A percentile compares a stretch with the other conserved stretches of the same genome.
Evolutionary conservation across 805 yeast species (phyloP).

Genomic region (Zygosaccharomyces pseudorouxii): DNA sequence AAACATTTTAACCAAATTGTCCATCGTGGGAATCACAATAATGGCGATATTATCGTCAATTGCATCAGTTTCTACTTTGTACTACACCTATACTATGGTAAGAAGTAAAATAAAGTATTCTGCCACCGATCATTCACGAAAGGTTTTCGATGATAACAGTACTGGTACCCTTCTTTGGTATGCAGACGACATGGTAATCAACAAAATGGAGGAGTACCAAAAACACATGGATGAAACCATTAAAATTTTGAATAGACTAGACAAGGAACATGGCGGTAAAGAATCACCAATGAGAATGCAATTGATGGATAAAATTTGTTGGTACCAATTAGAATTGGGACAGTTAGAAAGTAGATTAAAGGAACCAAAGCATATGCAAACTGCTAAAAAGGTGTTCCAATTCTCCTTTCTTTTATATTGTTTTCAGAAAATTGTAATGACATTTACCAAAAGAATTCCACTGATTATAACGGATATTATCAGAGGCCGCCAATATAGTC

Average conservation of each 20-base stretch:
- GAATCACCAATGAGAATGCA: constrained; percentile 13
- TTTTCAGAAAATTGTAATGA: constrained; percentile 35
- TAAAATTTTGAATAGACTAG: constrained; percentile 14
- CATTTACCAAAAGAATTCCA: constrained; percentile 29
- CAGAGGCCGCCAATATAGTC: constrained; percentile 16
- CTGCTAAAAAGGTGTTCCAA: constrained; percentile 21
- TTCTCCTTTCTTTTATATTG: constrained; percentile 35
- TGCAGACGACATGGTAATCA: constrained; percentile 17
- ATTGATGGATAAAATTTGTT: constrained; percentile 26
- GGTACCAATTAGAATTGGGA: constrained; percentile 27
- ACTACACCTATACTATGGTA: constrained; percentile 23
- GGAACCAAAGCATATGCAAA: constrained; percentile 16
- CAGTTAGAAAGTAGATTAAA: constrained; percentile 17
- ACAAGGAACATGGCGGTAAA: constrained; percentile 15
- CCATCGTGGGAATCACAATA: constrained; percentile 32
- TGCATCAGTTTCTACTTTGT: constrained; percentile 33
- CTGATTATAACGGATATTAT: constrained; percentile 19
- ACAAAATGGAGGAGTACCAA: constrained; percentile 21
- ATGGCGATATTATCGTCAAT: constrained; percentile 34
- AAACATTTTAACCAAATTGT: constrained; percentile 31
- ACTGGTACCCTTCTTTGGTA: constrained; percentile 24
- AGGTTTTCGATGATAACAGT: constrained; percentile 11
- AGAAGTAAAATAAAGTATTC: constrained; percentile 1
- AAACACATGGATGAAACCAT: constrained; percentile 20
- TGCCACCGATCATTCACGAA: background rate